Conservation (phyloP, 345 rosid species). For the Lepidium aucheri region DNA sequence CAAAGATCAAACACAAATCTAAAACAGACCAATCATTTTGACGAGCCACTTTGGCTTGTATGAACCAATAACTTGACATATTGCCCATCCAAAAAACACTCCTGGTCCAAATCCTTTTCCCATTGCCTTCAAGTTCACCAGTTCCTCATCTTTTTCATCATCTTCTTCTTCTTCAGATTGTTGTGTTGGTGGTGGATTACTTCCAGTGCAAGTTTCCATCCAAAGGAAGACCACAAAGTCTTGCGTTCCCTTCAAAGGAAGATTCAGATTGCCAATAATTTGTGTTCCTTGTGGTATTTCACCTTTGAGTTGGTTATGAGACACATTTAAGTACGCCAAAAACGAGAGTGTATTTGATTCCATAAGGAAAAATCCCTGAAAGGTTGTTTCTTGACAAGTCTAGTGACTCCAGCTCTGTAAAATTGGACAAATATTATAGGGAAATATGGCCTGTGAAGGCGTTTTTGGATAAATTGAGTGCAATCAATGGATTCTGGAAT, state of each 20-base stretch:
- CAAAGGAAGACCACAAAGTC: slow-evolving; percentile 18
- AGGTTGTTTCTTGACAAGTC: slow-evolving; percentile 8
- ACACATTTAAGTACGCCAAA: not conserved
- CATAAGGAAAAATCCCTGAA: not conserved
- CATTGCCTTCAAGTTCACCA: slow-evolving; percentile 1
- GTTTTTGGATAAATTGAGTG: slow-evolving; percentile 16
- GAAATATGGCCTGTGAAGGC: slow-evolving; percentile 9
- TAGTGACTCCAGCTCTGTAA: slow-evolving; percentile 3
- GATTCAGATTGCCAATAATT: not conserved
- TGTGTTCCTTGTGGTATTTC: slow-evolving; percentile 8
- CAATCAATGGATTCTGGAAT: slow-evolving; percentile 16
- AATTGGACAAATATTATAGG: slow-evolving; percentile 3
- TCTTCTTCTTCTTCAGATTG: not conserved
- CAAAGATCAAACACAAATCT: too few relatives aligned
- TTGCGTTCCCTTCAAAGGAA: not conserved
- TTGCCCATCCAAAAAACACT: not conserved
- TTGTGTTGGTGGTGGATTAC: not conserved
- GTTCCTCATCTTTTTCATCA: not conserved
- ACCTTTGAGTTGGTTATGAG: not conserved
- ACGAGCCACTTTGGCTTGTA: not conserved
- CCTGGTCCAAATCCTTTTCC: not conserved
- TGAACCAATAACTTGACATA: not conserved
- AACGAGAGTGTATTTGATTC: not conserved
- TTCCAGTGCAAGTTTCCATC: not conserved
- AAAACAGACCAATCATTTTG: not conserved